phyloP scores from a whole-genome alignment of 768 basidiomycete species.

The Amanita rubescens region DNA sequence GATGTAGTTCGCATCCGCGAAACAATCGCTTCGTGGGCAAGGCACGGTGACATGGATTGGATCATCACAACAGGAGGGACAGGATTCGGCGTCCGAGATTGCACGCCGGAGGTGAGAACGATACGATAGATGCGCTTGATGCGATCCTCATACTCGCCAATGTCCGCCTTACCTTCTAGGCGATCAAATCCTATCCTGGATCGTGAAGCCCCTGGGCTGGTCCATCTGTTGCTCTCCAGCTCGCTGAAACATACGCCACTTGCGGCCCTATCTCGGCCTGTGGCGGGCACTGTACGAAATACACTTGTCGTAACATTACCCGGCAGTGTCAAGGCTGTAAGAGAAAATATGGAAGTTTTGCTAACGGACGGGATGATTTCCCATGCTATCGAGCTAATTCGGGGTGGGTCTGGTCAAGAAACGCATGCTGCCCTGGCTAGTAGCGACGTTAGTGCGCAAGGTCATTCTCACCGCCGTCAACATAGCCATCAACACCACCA shows the following conservation, averaged over 20 bases:
- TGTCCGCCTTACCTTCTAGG: slow-evolving; percentile 26
- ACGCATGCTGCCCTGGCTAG: slow-evolving; percentile 47
- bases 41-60: slow-evolving; percentile 49
- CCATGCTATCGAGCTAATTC: slow-evolving; percentile 68
- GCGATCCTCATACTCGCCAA: no score
- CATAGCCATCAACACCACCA: slow-evolving; percentile 25
- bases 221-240: slow-evolving; percentile 61
- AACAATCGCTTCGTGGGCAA: slow-evolving; percentile 39
- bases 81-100: slow-evolving; percentile 74
- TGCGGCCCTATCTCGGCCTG: slow-evolving; percentile 76
- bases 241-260: slow-evolving; percentile 72
- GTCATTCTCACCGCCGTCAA: slow-evolving; percentile 31
- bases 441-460: slow-evolving; percentile 20
- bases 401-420: slow-evolving; percentile 55
- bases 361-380: slow-evolving; percentile 49
- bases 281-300: slow-evolving; percentile 63
- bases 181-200: slow-evolving; percentile 58
- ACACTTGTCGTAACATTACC: slow-evolving; percentile 77
- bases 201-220: slow-evolving; percentile 61
- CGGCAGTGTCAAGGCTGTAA: slow-evolving; percentile 80
- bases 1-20: slow-evolving; percentile 44
- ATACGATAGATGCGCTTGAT: not conserved
- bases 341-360: slow-evolving; percentile 63
- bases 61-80: slow-evolving; percentile 85
- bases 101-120: slow-evolving; percentile 70